Conservation (phyloP, 495 filamentous ascomycete genomes). For the Aspergillus affinis region DNA sequence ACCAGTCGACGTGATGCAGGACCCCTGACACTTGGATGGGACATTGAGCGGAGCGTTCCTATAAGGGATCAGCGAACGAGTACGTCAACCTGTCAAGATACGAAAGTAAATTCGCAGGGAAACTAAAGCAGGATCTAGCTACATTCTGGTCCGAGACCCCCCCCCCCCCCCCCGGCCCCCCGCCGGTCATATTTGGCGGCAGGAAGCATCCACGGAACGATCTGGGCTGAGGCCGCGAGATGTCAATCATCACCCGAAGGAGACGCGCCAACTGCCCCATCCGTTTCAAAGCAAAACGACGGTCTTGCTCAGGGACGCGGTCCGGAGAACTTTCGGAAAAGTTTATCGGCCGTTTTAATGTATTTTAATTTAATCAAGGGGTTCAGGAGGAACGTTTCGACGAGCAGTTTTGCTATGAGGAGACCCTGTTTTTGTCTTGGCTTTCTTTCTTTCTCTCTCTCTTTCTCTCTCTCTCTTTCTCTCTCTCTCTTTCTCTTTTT, state of each 20-base stretch:
- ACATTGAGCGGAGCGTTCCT: neutral
- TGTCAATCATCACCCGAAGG: neutral
- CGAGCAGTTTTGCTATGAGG: too few species aligned
- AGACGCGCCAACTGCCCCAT: neutral
- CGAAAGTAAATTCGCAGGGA: neutral
- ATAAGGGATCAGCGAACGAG: neutral
- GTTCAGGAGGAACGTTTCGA: neutral
- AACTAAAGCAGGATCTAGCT: neutral
- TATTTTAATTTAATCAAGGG: neutral
- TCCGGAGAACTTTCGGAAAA: neutral
- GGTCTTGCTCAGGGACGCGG: neutral
- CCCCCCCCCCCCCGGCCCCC: too few species aligned
- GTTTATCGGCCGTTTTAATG: neutral
- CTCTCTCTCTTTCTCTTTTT: too few species aligned
- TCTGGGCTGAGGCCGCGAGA: neutral
- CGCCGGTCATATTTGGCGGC: neutral
- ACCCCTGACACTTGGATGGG: neutral
- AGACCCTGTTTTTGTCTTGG: too few species aligned
- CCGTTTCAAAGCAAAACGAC: neutral
- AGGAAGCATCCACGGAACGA: neutral
- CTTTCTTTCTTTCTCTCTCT: too few species aligned
- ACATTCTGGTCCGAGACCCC: neutral
- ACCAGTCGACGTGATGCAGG: neutral
- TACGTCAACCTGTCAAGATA: neutral
- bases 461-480: too few species aligned